Evolutionary conservation across 805 yeast genomes (phyloP).

Genomic region (Hanseniaspora meyeri): DNA sequence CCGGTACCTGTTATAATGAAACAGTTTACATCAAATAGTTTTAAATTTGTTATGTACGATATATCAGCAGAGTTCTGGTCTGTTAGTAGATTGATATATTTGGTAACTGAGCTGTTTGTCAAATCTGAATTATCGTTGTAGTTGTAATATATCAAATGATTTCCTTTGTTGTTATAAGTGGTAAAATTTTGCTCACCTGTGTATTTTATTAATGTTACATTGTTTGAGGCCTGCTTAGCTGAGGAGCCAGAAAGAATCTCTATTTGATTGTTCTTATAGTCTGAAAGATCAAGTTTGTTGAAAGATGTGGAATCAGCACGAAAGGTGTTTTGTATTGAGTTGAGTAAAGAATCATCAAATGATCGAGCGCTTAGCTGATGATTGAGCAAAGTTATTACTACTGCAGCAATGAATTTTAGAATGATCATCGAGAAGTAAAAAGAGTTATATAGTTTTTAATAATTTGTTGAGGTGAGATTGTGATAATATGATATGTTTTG

Average conservation of each 20-base stretch:
- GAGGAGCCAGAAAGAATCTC: background rate
- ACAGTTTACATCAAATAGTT: slow-evolving; percentile 24
- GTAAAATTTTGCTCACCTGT: slow-evolving; percentile 28
- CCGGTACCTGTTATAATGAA: slow-evolving; percentile 30
- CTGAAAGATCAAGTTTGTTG: slow-evolving; percentile 8
- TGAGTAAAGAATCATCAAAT: background rate
- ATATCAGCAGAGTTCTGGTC: slow-evolving; percentile 1
- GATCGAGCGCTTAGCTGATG: background rate
- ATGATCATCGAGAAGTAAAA: background rate
- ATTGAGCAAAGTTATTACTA: background rate
- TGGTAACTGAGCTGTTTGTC: background rate
- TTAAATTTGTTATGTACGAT: slow-evolving; percentile 4
- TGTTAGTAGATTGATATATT: slow-evolving; percentile 2
- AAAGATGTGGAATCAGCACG: background rate
- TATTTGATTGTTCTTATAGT: background rate
- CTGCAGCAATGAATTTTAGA: background rate
- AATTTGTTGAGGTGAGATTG: background rate
- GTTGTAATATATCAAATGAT: slow-evolving; percentile 11
- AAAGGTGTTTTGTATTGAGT: background rate
- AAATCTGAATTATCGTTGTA: background rate
- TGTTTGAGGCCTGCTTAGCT: background rate
- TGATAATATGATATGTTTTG: background rate
- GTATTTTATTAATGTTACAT: slow-evolving; percentile 16
- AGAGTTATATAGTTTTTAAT: too few relatives aligned
- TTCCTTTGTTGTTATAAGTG: slow-evolving; percentile 1